Evolutionary conservation across 2,329 filamentous ascomycete genomes (phyloP), one percentile per base, ranked within the genome.

Genomic region (Aspergillus proliferans): DNA sequence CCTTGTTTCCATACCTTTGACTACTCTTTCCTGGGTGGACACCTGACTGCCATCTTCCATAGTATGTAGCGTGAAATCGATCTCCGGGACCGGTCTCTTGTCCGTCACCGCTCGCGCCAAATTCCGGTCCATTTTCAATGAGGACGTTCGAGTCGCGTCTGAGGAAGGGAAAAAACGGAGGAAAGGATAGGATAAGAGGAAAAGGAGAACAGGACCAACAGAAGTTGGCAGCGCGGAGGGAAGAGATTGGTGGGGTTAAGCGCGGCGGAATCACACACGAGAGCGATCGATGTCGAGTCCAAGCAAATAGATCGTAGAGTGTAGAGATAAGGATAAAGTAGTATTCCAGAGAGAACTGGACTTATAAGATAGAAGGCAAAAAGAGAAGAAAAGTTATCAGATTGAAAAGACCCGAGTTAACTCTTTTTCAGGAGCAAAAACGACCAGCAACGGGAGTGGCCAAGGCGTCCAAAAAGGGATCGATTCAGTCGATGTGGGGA

Each of bases 11-110:
- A 56, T 82, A 97, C 93, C 93, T 90, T 97, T 98, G 80, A 92
- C 95, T 53, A 98, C 93, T 70, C 93, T 83, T 75, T 98, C 93
- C 69, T 87, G 75, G 54, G 93, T 98, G 82, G 83, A 97, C 68
- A 98, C 93, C 76, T 95, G 89, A 47, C 82, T 85, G 66, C 88
- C 89, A 78, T 98, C 93, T 71, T 98, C 93, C 92, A 97, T 96
- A 54, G 87, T 93, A 73, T 98, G 93, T 66, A 98, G 84, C 49
- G 89, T 94, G 71, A 98, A 98, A 77, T 98, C 93, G 65, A 98
- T 97, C 79, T 97, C 92, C 50, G 93, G 93, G 45, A 94, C 80
- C 47, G 92, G 91, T 77, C 87, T 92, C 85, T 97, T 97, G 64
- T 96, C 84, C 70, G 85, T 84, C 65, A 98, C 90, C 52, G 93